A percentile compares a stretch with the other conserved stretches of the same genome.
phyloP scores from a whole-genome alignment of 345 rosid species.

The Barbarea vulgaris region DNA sequence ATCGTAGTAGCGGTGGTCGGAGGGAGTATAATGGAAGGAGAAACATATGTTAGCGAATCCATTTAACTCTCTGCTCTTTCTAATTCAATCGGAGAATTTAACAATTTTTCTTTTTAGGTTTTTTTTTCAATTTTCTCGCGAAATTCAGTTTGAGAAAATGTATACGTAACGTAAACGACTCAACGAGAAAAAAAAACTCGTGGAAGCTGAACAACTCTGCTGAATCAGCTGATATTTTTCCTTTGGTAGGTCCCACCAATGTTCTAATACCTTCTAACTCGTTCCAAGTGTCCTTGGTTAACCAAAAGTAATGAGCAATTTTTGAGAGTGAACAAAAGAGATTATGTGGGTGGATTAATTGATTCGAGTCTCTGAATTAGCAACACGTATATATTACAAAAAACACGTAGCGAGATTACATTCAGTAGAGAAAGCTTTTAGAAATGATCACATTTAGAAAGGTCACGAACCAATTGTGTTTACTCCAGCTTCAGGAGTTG shows the following conservation, averaged over 20 bases:
- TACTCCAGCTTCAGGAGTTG: constrained; percentile 45
- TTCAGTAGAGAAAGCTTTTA: not conserved
- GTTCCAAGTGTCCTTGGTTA: not conserved
- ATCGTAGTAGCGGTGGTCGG: constrained; percentile 47
- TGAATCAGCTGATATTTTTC: constrained; percentile 9
- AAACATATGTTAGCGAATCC: constrained; percentile 73
- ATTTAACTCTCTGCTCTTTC: constrained; percentile 31
- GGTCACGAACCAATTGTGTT: constrained; percentile 36
- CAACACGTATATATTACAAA: constrained; percentile 31
- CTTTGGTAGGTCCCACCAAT: constrained; percentile 13
- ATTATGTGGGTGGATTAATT: not conserved
- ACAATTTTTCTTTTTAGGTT: not conserved
- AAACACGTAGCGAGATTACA: constrained; percentile 19
- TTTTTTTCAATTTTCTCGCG: constrained; percentile 30
- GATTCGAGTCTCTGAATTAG: constrained; percentile 25
- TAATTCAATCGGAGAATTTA: not conserved
- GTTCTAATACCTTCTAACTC: not conserved
- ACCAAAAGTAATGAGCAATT: not conserved
- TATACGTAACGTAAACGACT: constrained; percentile 39
- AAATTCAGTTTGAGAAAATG: constrained; percentile 23
- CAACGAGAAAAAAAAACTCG: constrained; percentile 22
- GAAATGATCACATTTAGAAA: constrained; percentile 4
- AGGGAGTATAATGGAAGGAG: constrained; percentile 83
- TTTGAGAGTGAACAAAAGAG: not conserved
- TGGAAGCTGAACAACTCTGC: constrained; percentile 26